These are phyloP conservation scores for Stropharia rugosoannulata DNA, from an alignment of 768 basidiomycete species.

Conservation along the genomic window DNA sequence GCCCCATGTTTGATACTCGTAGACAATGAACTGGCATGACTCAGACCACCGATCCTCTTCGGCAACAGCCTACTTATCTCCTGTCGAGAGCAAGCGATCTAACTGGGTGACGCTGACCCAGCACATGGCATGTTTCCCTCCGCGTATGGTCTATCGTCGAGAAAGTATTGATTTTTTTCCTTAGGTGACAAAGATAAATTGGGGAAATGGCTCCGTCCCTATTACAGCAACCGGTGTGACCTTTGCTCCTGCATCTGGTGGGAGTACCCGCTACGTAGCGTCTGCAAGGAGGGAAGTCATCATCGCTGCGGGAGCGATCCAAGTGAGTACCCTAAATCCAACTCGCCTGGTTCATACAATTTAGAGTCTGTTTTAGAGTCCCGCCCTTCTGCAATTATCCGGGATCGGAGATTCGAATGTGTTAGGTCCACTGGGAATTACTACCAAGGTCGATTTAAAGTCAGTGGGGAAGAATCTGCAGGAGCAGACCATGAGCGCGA, in stretches of 20 bases:
- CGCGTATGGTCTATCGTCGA: neutral
- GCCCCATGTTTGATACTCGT: neutral
- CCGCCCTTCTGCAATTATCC: conserved; percentile 50
- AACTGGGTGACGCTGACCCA: conserved; percentile 50
- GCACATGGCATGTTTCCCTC: conserved; percentile 28
- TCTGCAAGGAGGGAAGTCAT: conserved; percentile 50
- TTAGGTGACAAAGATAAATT: conserved; percentile 46
- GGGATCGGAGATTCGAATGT: conserved; percentile 53
- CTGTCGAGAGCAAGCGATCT: conserved; percentile 43
- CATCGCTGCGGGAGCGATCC: conserved; percentile 51
- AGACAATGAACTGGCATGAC: conserved; percentile 50
- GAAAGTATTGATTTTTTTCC: neutral
- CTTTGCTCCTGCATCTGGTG: conserved; percentile 40
- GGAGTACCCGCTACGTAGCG: conserved; percentile 37
- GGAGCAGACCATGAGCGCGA: conserved; percentile 48
- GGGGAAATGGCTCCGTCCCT: conserved; percentile 31
- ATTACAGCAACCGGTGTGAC: conserved; percentile 45
- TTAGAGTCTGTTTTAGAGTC: conserved; percentile 27
- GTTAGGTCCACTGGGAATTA: conserved; percentile 46
- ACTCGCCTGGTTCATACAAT: neutral
- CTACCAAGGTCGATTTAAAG: conserved; percentile 42
- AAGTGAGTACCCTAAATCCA: conserved; percentile 20
- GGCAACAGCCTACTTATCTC: conserved; percentile 52
- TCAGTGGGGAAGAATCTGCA: conserved; percentile 58
- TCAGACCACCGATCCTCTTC: conserved; percentile 54